Evolutionary conservation across 1,284 basidiomycete species (phyloP), one percentile per base, ranked within the genome.

Genomic region (Sporisorium sorghi): DNA sequence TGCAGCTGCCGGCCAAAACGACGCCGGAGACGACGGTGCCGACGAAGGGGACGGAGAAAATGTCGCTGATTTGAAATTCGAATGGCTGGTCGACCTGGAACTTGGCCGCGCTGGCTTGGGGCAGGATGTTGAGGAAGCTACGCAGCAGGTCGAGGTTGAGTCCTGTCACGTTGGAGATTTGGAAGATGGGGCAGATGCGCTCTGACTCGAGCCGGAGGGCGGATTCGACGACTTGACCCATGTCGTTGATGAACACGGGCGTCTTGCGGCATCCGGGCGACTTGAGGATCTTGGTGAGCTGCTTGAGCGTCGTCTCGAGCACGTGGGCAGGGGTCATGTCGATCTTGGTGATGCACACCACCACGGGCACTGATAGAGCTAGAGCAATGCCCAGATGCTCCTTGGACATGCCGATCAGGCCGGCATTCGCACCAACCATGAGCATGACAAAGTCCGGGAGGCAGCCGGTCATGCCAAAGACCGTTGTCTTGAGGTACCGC

Each of bases 271-370:
- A 98, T 8, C 96, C 96, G 9, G 94, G 96, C 77, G 92, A 94
- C 84, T 90, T 92, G 63, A 99, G 86, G 35, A 98, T 94, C 87
- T 97, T 98, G 30, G 90, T 89, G 1, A 98, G 91, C 86, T 98
- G 95, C 82, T 92, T 93, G 61, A 94, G 88, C 0, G 96, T 98
- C 83, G 96, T 91, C 40, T 90, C 90, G 48, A 95, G 88, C 35
- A 97, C 91, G 73, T 97, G 93, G 15, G 91, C 88, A 1, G 96
- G 96, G 0, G 95, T 97, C 96, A 97, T 98, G 85, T 99, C 97
- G 81, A 96, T 93, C 92, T 98, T 98, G 15, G 95, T 97, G 54
- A 98, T 91, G 84, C 93, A 94, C 28, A 97, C 92, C 5, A 94
- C 90, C 35, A 99, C 91, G 1, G 96, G 96, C 1, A 99, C 92